These are phyloP conservation scores for Termitomyces bulborhizus DNA, from an alignment of 768 basidiomycete species.

Conservation along the genomic window DNA sequence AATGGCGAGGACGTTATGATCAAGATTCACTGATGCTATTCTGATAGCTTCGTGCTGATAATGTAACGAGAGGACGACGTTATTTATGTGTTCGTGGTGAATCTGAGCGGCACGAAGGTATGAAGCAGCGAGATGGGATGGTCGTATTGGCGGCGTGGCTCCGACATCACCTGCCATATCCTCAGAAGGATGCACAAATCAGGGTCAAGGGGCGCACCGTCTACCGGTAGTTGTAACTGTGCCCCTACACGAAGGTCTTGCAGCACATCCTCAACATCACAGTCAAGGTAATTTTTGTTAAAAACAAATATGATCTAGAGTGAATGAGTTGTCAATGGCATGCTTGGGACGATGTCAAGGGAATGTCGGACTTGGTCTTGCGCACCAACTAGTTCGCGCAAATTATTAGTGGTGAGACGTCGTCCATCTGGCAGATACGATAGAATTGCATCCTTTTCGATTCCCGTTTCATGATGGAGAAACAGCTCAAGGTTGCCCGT, in stretches of 20 bases:
- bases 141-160: slow-evolving; percentile 68
- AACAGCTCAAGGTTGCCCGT: slow-evolving; percentile 65
- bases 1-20: slow-evolving; percentile 66
- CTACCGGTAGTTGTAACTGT: slow-evolving; percentile 61
- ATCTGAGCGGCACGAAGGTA: slow-evolving; percentile 58
- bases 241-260: slow-evolving; percentile 56
- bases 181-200: not conserved
- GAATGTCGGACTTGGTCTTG: slow-evolving; percentile 57
- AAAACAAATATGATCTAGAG: slow-evolving; percentile 72
- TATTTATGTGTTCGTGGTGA: slow-evolving; percentile 58
- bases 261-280: slow-evolving; percentile 60
- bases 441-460: slow-evolving; percentile 62
- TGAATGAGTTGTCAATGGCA: slow-evolving; percentile 1
- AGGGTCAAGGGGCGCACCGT: slow-evolving; percentile 40
- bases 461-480: slow-evolving; percentile 63
- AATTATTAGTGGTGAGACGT: slow-evolving; percentile 61
- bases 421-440: slow-evolving; percentile 79
- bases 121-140: slow-evolving; percentile 59
- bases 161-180: slow-evolving; percentile 44
- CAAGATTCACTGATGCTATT: slow-evolving; percentile 68
- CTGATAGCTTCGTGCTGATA: slow-evolving; percentile 65
- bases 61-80: slow-evolving; percentile 45
- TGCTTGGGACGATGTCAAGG: not conserved
- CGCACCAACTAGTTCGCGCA: slow-evolving; percentile 69
- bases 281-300: slow-evolving; percentile 75